Percentiles rank a stretch among this genome's conserved stretches.
These are phyloP conservation scores for Castanospermum australe DNA, from an alignment of 306 rosid genomes.

Conservation along the genomic window DNA sequence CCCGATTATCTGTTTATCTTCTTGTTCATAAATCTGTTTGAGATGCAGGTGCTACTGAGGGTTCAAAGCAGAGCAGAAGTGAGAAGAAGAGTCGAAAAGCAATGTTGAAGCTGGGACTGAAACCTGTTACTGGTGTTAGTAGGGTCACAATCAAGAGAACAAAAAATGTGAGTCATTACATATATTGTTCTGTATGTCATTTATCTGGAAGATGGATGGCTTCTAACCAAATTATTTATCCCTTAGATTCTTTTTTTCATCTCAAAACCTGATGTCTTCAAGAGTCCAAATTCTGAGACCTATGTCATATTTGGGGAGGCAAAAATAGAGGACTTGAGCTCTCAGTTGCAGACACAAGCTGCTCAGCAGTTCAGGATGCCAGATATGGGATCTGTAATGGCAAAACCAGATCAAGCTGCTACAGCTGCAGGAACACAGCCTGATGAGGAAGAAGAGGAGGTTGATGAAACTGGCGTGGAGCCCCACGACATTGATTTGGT, in stretches of 20 bases:
- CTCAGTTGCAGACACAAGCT: constrained; percentile 88
- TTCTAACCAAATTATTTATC: constrained; percentile 1
- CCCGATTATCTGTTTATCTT: neutral
- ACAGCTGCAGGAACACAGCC: constrained; percentile 49
- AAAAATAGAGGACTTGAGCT: constrained; percentile 84
- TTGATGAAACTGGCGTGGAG: constrained; percentile 75
- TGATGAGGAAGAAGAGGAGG: constrained; percentile 72
- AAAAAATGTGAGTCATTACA: constrained; percentile 53
- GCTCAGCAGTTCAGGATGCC: constrained; percentile 94
- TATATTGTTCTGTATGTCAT: neutral
- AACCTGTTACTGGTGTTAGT: constrained; percentile 83
- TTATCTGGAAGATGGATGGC: neutral
- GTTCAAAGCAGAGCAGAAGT: constrained; percentile 95
- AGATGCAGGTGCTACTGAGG: constrained; percentile 58
- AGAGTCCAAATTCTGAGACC: constrained; percentile 87
- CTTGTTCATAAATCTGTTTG: neutral
- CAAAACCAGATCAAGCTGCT: constrained; percentile 53
- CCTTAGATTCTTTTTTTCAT: constrained; percentile 74
- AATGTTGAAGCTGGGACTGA: constrained; percentile 92
- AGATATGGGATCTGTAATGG: constrained; percentile 63
- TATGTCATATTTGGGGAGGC: constrained; percentile 85
- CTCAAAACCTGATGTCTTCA: constrained; percentile 92
- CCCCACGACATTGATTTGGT: constrained; percentile 84
- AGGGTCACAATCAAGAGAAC: constrained; percentile 92
- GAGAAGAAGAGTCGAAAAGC: constrained; percentile 99